phyloP scores from a whole-genome alignment of 441 rosid genomes.

The Gossypium trilobum region DNA sequence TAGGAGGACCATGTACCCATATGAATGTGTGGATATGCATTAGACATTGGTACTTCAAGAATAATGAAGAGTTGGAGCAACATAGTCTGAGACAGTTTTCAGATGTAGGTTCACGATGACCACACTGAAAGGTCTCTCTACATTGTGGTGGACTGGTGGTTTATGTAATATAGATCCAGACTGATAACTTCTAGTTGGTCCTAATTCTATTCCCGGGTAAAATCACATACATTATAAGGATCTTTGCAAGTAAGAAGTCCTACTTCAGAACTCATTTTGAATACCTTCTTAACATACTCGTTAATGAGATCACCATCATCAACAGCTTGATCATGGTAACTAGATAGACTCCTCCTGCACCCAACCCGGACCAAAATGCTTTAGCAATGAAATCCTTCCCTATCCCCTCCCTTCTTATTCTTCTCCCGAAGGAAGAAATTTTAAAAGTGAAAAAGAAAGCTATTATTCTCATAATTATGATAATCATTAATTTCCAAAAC shows the following conservation, averaged over 20 bases:
- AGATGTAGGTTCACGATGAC: not conserved
- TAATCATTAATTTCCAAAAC: not conserved
- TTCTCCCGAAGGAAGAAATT: not conserved
- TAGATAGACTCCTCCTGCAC: not conserved
- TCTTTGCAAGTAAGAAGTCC: not conserved
- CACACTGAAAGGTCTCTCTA: not conserved
- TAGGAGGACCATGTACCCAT: not conserved
- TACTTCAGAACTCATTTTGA: not conserved
- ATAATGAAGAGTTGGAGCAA: not conserved
- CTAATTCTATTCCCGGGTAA: not conserved
- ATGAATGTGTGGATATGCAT: not conserved
- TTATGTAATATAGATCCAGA: not conserved
- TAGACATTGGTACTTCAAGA: not conserved
- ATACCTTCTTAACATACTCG: not conserved
- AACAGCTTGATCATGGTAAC: not conserved
- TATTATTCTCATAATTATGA: not conserved
- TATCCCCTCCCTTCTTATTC: not conserved
- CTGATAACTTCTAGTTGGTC: not conserved
- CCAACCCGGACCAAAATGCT: not conserved
- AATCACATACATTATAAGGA: not conserved
- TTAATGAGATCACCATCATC: not conserved
- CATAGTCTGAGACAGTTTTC: not conserved
- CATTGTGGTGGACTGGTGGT: not conserved
- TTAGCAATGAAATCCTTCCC: not conserved
- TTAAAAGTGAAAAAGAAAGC: not conserved